These are phyloP conservation scores for Fonsecaea erecta DNA, from an alignment of 2,329 filamentous ascomycete genomes.

Conservation along the genomic window DNA sequence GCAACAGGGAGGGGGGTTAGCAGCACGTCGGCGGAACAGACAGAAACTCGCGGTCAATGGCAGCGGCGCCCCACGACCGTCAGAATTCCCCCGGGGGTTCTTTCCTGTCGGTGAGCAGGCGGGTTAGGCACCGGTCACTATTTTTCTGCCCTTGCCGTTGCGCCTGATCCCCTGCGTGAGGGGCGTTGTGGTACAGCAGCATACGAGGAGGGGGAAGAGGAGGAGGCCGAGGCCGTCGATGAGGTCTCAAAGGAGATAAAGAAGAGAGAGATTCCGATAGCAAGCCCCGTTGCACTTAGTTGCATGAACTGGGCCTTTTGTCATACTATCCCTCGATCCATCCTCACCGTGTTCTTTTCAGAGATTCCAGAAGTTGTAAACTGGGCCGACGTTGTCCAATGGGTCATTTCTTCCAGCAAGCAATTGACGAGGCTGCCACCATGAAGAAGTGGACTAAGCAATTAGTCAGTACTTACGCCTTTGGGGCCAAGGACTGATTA, in stretches of 20 bases:
- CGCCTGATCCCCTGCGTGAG: neutral
- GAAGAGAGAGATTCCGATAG: neutral
- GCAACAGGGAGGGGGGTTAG: no score
- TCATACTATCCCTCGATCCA: no score
- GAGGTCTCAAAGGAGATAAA: neutral
- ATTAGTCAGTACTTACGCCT: slow-evolving; percentile 5
- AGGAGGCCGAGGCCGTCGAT: neutral
- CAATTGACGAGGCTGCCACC: neutral
- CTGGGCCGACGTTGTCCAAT: no score
- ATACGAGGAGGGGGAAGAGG: neutral
- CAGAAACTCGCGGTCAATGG: no score
- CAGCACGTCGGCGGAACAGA: no score
- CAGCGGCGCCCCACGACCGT: no score
- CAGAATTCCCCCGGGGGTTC: no score
- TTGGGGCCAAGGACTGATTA: neutral
- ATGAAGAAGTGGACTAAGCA: slow-evolving; percentile 6
- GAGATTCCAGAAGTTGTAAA: no score
- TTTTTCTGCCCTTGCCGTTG: neutral
- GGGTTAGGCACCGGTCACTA: no score
- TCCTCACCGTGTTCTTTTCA: no score
- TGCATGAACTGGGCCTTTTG: neutral
- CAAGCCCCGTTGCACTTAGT: neutral
- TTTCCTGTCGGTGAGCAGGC: no score
- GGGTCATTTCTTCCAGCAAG: no score
- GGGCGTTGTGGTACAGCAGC: neutral